Conservation (phyloP, 2,329 filamentous ascomycete genomes). For the Aspergillus nomiae region DNA sequence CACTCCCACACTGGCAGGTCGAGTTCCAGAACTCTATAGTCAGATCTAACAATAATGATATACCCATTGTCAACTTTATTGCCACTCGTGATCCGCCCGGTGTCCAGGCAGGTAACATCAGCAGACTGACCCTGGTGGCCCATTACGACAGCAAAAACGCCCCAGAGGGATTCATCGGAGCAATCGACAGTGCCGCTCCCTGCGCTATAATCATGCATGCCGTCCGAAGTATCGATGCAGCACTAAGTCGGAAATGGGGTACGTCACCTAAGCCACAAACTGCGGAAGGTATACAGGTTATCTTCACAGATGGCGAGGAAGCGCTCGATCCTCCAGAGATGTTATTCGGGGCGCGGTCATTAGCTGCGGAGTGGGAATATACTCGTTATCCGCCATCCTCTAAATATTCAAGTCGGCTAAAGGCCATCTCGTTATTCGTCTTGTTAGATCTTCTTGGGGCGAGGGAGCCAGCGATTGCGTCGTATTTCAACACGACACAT, state of each 20-base stretch:
- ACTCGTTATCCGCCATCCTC: conserved; percentile 68
- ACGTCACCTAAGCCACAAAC: too few species aligned
- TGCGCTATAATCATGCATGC: conserved; percentile 91
- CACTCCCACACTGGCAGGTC: conserved; percentile 76
- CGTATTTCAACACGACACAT: conserved; percentile 85
- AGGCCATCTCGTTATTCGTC: conserved; percentile 81
- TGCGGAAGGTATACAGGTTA: conserved; percentile 75
- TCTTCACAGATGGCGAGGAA: conserved; percentile 91
- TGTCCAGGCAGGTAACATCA: conserved; percentile 70
- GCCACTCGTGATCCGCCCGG: conserved; percentile 85
- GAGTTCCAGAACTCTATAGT: conserved; percentile 78
- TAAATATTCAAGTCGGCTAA: conserved; percentile 71
- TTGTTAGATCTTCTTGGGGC: conserved; percentile 86
- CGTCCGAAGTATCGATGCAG: conserved; percentile 74
- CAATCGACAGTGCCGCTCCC: conserved; percentile 87
- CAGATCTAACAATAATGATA: conserved; percentile 61
- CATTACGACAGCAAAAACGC: conserved; percentile 85
- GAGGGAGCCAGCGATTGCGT: conserved; percentile 68
- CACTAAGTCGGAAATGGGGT: conserved; percentile 79
- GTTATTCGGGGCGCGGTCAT: conserved; percentile 80
- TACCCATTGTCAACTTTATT: conserved; percentile 85
- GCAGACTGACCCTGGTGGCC: conserved; percentile 80
- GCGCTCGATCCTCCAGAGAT: conserved; percentile 73
- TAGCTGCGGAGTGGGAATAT: conserved; percentile 78
- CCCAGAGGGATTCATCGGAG: conserved; percentile 85